Evolutionary conservation across 176 grass and related monocot genomes (phyloP).

Genomic region (Cocos nucifera): DNA sequence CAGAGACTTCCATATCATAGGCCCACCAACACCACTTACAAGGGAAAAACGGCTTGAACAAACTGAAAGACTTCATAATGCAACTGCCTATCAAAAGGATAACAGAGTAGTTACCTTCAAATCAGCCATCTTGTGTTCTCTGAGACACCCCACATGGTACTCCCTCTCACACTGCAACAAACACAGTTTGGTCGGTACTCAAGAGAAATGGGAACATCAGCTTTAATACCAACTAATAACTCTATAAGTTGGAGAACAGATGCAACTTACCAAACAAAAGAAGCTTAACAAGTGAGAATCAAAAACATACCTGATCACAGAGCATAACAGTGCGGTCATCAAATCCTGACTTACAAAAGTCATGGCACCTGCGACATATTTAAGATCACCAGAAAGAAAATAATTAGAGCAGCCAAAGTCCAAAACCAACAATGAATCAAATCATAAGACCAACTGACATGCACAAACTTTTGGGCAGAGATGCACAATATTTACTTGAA

Average conservation of each 20-base stretch:
- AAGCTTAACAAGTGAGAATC: too few species aligned
- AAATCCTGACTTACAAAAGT: constrained; percentile 88
- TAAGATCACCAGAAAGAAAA: constrained; percentile 5
- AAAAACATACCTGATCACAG: constrained; percentile 72
- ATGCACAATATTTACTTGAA: too few species aligned
- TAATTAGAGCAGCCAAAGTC: not conserved
- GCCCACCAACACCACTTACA: too few species aligned
- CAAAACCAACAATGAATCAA: not conserved
- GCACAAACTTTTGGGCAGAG: too few species aligned
- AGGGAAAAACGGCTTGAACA: too few species aligned
- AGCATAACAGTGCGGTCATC: constrained; percentile 79
- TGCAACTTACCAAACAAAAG: too few species aligned
- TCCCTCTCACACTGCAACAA: constrained; percentile 81
- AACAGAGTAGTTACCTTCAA: constrained; percentile 42
- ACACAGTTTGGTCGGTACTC: not conserved
- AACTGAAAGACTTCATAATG: not conserved
- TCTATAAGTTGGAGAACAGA: too few species aligned
- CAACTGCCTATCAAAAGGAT: not conserved
- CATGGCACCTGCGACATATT: constrained; percentile 50
- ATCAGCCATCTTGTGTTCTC: constrained; percentile 78
- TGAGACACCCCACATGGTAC: constrained; percentile 91
- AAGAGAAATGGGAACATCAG: too few species aligned
- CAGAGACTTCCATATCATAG: too few species aligned
- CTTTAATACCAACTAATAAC: too few species aligned
- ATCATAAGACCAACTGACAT: not conserved